Base-by-base conservation (phyloP, 2,329 filamentous ascomycete species). In the Drechslerella dactyloides region DNA sequence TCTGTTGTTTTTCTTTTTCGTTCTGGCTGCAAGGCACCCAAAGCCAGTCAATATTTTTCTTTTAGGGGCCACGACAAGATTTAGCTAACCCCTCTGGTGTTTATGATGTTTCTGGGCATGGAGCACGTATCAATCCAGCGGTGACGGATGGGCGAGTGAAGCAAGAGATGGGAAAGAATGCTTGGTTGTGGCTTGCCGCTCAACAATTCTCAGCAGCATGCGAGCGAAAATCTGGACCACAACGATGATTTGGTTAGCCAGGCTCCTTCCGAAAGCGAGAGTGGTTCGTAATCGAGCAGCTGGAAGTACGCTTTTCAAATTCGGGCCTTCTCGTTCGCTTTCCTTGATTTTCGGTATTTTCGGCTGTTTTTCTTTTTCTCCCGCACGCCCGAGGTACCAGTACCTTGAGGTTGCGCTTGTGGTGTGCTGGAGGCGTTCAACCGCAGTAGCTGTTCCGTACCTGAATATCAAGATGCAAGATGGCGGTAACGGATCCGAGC, bases 81-180 rank as follows among this genome's bases (percentile, higher is more conserved):
- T 59, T 66, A 66, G 51, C 51, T 66, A 61, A 55, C 68, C 60
- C 50, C 63, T 61, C 55, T 60, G 56, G 35, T 35, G 52, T 58
- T 55, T 69, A 62, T 52, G 65, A 58, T 58, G 64, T 69, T 69
- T 69, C 57, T 69, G 65, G 62, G 57, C 57, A 63, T 69, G 58
- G 57, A 69, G 37, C 37, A 42, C 13, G 48, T 33, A 24, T 52
- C 48, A 52, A 52, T 23, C 11, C 11, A 13, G 11, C 59, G 59
- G 68, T 64, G 55, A 64, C 68, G 55, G 50, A 58, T 42, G 61
- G 59, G 30, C 48, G 59, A 59, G 50, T 53, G 52, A 65, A 70
- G 59, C 27, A 33, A 33, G 27, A 33, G 27, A 33, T 33, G 27
- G 27, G 48, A 52, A 24, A 54, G 46, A 60, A 64, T 65, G 59